Percentiles rank a stretch among this genome's conserved stretches.
phyloP scores from a whole-genome alignment of 192 early-diverging fungal genomes.

The Thamnidium elegans region DNA sequence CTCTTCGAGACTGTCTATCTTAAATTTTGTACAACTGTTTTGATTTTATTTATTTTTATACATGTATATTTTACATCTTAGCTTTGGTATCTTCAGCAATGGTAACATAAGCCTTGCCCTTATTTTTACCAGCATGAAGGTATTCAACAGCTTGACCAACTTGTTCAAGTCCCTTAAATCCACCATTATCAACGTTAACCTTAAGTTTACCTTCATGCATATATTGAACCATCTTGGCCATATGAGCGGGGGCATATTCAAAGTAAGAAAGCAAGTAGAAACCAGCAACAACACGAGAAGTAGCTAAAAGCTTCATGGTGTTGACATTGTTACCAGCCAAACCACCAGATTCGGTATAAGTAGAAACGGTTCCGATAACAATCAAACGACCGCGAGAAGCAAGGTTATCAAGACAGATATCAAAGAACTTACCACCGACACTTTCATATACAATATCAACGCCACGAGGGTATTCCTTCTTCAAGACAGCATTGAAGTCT shows the following conservation, averaged over 20 bases:
- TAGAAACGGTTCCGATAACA: slow-evolving; percentile 30
- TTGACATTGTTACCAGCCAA: slow-evolving; percentile 42
- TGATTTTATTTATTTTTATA: neutral
- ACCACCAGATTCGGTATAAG: slow-evolving; percentile 21
- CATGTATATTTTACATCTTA: slow-evolving; percentile 24
- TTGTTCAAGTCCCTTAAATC: slow-evolving; percentile 37
- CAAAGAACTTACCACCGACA: slow-evolving; percentile 55
- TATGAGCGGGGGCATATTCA: slow-evolving; percentile 26
- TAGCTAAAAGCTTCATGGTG: slow-evolving; percentile 44
- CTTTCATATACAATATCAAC: slow-evolving; percentile 59
- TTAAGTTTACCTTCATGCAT: slow-evolving; percentile 37
- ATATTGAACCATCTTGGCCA: slow-evolving; percentile 30
- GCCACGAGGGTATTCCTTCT: slow-evolving; percentile 53
- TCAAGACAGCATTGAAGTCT: slow-evolving; percentile 44
- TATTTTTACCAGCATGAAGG: slow-evolving; percentile 52
- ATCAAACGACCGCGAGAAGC: slow-evolving; percentile 31
- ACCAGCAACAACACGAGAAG: slow-evolving; percentile 48
- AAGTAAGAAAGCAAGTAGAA: slow-evolving; percentile 56
- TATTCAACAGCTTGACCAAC: slow-evolving; percentile 45
- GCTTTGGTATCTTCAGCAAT: slow-evolving; percentile 14
- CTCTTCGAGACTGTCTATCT: neutral
- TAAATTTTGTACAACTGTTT: neutral
- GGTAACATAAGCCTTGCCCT: slow-evolving; percentile 54
- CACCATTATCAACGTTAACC: slow-evolving; percentile 39
- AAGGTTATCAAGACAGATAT: slow-evolving; percentile 38